Evolutionary conservation across 192 early-diverging fungal species (phyloP).

Genomic region (Dispira simplex): DNA sequence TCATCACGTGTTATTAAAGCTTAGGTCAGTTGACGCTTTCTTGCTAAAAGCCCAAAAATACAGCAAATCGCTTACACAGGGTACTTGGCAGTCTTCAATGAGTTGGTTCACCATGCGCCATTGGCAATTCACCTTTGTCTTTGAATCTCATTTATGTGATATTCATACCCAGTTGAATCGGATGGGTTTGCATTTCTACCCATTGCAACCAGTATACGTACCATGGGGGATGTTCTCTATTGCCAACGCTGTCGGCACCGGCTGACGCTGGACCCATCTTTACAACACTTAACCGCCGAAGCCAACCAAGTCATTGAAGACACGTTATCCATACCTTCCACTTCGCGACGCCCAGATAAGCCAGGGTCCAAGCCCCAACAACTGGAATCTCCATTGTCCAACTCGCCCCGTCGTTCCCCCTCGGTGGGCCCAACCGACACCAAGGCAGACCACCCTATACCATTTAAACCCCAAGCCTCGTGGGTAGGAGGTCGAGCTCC

Average conservation of each 20-base stretch:
- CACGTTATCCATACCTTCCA: constrained; percentile 11
- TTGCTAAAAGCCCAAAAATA: no score
- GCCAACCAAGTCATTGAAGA: constrained; percentile 37
- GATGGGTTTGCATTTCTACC: no score
- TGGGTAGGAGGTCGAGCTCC: constrained; percentile 13
- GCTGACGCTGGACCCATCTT: constrained; percentile 43
- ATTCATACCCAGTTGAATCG: no score
- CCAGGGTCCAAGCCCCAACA: constrained; percentile 1
- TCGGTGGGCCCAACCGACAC: constrained; percentile 7
- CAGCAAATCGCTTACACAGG: no score
- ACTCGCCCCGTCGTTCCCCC: constrained; percentile 10
- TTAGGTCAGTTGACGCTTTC: no score
- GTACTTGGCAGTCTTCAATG: no score
- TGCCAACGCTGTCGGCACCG: constrained; percentile 51
- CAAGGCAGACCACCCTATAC: constrained; percentile 8
- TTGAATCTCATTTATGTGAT: no score
- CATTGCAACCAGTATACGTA: no score
- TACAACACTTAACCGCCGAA: constrained; percentile 31
- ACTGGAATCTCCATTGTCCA: not conserved
- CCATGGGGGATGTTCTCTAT: not conserved
- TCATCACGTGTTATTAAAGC: no score
- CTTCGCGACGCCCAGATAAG: not conserved
- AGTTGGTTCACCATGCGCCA: no score
- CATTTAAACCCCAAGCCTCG: constrained; percentile 5
- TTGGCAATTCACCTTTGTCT: no score